Percentiles rank a stretch among this genome's conserved stretches.
These are phyloP conservation scores for Symbiodinium pilosum DNA, from an alignment of 73 alveolate species.

Conservation along the genomic window DNA sequence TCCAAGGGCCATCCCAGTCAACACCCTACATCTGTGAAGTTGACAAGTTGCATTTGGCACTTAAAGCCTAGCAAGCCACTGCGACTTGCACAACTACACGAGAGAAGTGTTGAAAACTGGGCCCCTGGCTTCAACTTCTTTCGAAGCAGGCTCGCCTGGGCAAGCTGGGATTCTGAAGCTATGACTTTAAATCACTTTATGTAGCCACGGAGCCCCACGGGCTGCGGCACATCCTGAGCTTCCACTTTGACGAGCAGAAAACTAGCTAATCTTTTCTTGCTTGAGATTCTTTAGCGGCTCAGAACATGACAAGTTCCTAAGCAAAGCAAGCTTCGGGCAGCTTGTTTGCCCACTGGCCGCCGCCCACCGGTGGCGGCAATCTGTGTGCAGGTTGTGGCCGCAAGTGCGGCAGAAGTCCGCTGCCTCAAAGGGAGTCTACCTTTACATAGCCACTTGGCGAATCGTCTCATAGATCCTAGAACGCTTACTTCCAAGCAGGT, in stretches of 20 bases:
- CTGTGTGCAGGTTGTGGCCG: constrained; percentile 76
- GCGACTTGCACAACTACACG: too few species aligned
- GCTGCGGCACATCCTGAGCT: constrained; percentile 90
- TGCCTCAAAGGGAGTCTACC: background rate
- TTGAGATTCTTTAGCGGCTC: too few species aligned
- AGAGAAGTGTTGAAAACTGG: too few species aligned
- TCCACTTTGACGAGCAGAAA: background rate
- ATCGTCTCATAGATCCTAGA: background rate
- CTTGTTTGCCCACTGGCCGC: constrained; percentile 30
- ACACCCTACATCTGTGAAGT: background rate
- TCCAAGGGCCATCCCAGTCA: background rate
- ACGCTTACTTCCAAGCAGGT: background rate
- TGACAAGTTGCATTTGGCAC: background rate
- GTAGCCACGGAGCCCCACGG: constrained; percentile 54
- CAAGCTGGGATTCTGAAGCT: background rate
- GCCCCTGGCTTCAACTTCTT: background rate
- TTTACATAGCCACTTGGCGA: background rate
- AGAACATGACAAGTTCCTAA: background rate
- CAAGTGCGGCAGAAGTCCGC: constrained; percentile 75
- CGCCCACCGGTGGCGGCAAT: constrained; percentile 82
- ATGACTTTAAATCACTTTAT: background rate
- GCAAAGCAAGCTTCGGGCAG: constrained; percentile 56
- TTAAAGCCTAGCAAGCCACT: background rate
- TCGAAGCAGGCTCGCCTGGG: constrained; percentile 1
- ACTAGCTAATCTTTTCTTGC: too few species aligned